Percentiles rank a stretch among this genome's conserved stretches.
Evolutionary conservation across 2,329 filamentous ascomycete genomes (phyloP).

Genomic region (Stachybotrys chlorohalonatus): DNA sequence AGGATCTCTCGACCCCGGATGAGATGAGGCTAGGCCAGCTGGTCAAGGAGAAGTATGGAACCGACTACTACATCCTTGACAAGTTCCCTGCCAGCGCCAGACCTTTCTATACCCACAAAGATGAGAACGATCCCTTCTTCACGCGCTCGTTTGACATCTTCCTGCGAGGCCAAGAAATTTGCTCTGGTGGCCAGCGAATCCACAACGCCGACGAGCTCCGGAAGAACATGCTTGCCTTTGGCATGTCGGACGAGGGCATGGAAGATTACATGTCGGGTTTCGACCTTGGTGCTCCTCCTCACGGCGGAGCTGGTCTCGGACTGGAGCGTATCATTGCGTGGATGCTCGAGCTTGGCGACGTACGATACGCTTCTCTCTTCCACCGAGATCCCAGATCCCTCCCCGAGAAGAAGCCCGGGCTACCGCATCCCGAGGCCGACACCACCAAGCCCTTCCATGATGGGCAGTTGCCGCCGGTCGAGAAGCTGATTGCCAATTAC

Average conservation of each 20-base stretch:
- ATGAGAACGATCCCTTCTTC: slow-evolving; percentile 59
- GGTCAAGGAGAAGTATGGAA: slow-evolving; percentile 76
- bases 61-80: slow-evolving; percentile 90
- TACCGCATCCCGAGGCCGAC: slow-evolving; percentile 84
- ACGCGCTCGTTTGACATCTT: slow-evolving; percentile 97
- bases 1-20: slow-evolving; percentile 77
- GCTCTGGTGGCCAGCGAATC: slow-evolving; percentile 88
- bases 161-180: slow-evolving; percentile 84
- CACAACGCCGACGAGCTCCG: slow-evolving; percentile 69
- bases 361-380: slow-evolving; percentile 80
- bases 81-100: slow-evolving; percentile 80
- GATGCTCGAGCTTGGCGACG: slow-evolving; percentile 78
- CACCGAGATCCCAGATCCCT: slow-evolving; percentile 83
- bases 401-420: slow-evolving; percentile 52
- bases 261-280: slow-evolving; percentile 86
- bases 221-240: slow-evolving; percentile 65
- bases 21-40: slow-evolving; percentile 80
- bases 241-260: slow-evolving; percentile 74
- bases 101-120: slow-evolving; percentile 87
- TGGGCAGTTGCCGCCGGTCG: slow-evolving; percentile 60
- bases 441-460: slow-evolving; percentile 45
- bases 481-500: slow-evolving; percentile 90
- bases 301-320: slow-evolving; percentile 84
- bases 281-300: slow-evolving; percentile 78
- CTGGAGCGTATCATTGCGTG: slow-evolving; percentile 84